A percentile compares a stretch with the other conserved stretches of the same genome.
These are phyloP conservation scores for Trypanosoma platydactyli DNA, from an alignment of 208 protist genomes.

Conservation along the genomic window DNA sequence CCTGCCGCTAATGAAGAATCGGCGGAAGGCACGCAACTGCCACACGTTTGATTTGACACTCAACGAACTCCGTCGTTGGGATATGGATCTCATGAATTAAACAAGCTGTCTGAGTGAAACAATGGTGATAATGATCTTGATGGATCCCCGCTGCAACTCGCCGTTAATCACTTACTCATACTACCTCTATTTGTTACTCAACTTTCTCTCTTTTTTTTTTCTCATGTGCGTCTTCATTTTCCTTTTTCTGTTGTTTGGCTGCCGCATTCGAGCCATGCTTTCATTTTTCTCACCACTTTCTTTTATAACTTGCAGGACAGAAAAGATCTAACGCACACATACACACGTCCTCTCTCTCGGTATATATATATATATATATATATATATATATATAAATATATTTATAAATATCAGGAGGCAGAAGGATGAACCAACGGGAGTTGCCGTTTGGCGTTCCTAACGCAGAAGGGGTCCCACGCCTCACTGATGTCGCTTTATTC, in stretches of 20 bases:
- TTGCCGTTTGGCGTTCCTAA: slow-evolving; percentile 29
- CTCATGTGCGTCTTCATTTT: slow-evolving; percentile 4
- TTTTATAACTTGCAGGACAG: too few species aligned
- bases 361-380: too few species aligned
- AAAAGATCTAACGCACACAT: too few species aligned
- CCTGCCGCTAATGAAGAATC: slow-evolving; percentile 14
- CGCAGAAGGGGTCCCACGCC: slow-evolving; percentile 39
- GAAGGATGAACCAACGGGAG: slow-evolving; percentile 8
- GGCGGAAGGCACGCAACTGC: slow-evolving; percentile 25
- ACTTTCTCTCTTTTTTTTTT: neutral
- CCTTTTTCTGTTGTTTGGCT: slow-evolving; percentile 9
- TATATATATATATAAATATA: slow-evolving; percentile 12
- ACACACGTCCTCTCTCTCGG: too few species aligned
- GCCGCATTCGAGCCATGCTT: too few species aligned
- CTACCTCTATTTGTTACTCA: too few species aligned
- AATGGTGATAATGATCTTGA: neutral
- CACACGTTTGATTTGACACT: slow-evolving; percentile 30
- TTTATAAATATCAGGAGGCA: neutral
- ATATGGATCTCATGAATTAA: slow-evolving; percentile 49
- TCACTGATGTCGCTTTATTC: slow-evolving; percentile 54
- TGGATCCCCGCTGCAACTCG: too few species aligned
- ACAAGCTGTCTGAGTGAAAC: neutral
- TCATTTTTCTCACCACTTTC: too few species aligned
- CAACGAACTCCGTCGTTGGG: slow-evolving; percentile 44
- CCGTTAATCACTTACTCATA: too few species aligned